Percentiles rank a stretch among this genome's conserved stretches.
These are phyloP conservation scores for Aureoboletus auriporus DNA, from an alignment of 768 basidiomycete species.

Conservation along the genomic window DNA sequence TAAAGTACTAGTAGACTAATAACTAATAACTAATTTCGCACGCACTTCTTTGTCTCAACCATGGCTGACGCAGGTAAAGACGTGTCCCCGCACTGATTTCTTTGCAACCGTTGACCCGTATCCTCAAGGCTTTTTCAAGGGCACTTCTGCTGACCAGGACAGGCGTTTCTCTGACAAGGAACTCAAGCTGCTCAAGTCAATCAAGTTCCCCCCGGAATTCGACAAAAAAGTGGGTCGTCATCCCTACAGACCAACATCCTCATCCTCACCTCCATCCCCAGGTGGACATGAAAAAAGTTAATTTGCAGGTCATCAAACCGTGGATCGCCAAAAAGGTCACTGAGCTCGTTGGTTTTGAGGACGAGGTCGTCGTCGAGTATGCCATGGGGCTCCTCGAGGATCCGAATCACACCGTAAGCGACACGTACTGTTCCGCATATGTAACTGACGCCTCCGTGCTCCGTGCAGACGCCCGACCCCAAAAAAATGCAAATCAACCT, in stretches of 20 bases:
- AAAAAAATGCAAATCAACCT: constrained; percentile 94
- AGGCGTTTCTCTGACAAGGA: constrained; percentile 95
- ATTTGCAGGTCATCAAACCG: constrained; percentile 83
- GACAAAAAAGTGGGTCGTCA: constrained; percentile 65
- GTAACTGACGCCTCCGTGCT: no score
- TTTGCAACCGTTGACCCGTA: constrained; percentile 8
- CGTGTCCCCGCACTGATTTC: background rate
- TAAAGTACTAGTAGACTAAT: background rate
- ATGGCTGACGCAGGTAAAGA: constrained; percentile 59
- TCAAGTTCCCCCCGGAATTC: constrained; percentile 90
- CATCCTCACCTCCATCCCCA: constrained; percentile 19
- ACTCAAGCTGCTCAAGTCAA: constrained; percentile 76
- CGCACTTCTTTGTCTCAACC: constrained; percentile 15
- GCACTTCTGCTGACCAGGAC: constrained; percentile 87
- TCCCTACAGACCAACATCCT: background rate
- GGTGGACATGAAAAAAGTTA: constrained; percentile 97
- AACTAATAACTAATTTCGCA: constrained; percentile 12
- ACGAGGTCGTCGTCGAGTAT: constrained; percentile 96
- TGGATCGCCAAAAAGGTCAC: constrained; percentile 95
- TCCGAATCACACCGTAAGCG: constrained; percentile 68
- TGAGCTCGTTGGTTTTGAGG: constrained; percentile 89
- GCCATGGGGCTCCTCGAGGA: constrained; percentile 94
- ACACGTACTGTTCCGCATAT: background rate
- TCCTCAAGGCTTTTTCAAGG: constrained; percentile 76
- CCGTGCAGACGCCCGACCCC: constrained; percentile 75